Base-by-base conservation (phyloP, 768 basidiomycete genomes). In the Pseudohyphozyma bogoriensis region DNA sequence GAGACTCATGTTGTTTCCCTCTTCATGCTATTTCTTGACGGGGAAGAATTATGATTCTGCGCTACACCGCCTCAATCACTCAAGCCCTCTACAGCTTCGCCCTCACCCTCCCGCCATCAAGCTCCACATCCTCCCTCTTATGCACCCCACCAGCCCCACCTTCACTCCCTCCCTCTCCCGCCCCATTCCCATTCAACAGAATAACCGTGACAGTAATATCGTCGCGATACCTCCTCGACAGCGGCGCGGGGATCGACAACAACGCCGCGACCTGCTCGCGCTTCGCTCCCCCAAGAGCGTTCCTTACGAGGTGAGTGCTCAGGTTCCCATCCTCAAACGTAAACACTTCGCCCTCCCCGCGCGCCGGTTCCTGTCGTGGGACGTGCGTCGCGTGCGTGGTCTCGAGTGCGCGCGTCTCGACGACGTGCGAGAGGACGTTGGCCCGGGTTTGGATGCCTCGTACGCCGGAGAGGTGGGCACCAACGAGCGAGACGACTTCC, bases 271-370 rank as follows among this genome's bases (percentile, higher is more conserved):
- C 77, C 52, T 74, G 73, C 50, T 59, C 70, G 56, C 80, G 77
- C 69, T 91, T 86, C 7, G 77, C 78, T 33, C 90, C 89, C n/a
- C 88, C 88, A 60, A 91, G 82, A n/a, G 89, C 87, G 70, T 93
- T 93, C 63, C 70, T 52, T 59, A 92, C 88, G 22, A 93, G 76
- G 73, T 92, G 90, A 40, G 85, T 82, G 62, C 85, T 80, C 57
- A 87, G 70, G 67, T 89, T 86, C 22, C 83, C 83, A 69, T 91
- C 87, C 51, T 78, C 80, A 67, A 92, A 93, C 22, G 58, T 54
- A 46, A 54, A 70, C 35, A 55, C 61, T 44, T 60, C 52, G n/a
- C 63, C 62, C 42, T 66, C 61, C 4, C 57, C 59, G 12, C 62
- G 75, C 63, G 35, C 72, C 65, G 31, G 73, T 53, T 77, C 77